Percentiles rank a stretch among this genome's conserved stretches.
These are phyloP conservation scores for Pythium folliculosum DNA, from an alignment of 352 stramenopile genomes.

Conservation along the genomic window DNA sequence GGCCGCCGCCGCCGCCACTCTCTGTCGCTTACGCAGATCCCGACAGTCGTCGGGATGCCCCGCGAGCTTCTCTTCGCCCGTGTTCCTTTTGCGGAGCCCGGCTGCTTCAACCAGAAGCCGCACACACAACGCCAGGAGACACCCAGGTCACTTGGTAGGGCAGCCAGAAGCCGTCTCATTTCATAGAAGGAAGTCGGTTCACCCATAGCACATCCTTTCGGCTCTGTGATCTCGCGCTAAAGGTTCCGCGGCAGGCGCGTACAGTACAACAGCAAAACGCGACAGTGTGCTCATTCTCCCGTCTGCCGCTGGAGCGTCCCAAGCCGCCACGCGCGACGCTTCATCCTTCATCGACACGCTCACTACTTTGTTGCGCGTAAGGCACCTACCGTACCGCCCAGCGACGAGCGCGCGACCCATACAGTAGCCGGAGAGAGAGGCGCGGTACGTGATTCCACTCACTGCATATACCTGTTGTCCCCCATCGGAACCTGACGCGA, in stretches of 20 bases:
- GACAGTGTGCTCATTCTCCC: background rate
- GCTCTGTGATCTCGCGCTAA: conserved; percentile 13
- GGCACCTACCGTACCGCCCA: background rate
- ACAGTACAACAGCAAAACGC: too few relatives aligned
- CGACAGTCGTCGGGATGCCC: too few relatives aligned
- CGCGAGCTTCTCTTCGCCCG: background rate
- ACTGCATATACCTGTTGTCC: too few relatives aligned
- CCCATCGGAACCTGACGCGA: too few relatives aligned
- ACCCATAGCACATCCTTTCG: background rate
- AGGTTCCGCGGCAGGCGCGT: background rate
- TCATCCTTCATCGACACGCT: background rate
- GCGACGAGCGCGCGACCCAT: too few relatives aligned
- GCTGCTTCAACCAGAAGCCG: background rate
- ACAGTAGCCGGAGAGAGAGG: too few relatives aligned
- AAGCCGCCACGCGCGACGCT: conserved; percentile 7
- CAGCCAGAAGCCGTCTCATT: background rate
- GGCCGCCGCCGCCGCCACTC: background rate
- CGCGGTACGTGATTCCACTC: too few relatives aligned
- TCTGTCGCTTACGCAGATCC: background rate
- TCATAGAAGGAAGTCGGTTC: conserved; percentile 10
- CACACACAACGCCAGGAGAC: background rate
- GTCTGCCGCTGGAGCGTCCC: background rate
- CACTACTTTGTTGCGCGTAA: background rate
- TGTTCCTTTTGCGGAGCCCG: background rate
- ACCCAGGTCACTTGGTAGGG: background rate